These are phyloP conservation scores for Crithidia brevicula DNA, from an alignment of 208 protist genomes.

Conservation along the genomic window DNA sequence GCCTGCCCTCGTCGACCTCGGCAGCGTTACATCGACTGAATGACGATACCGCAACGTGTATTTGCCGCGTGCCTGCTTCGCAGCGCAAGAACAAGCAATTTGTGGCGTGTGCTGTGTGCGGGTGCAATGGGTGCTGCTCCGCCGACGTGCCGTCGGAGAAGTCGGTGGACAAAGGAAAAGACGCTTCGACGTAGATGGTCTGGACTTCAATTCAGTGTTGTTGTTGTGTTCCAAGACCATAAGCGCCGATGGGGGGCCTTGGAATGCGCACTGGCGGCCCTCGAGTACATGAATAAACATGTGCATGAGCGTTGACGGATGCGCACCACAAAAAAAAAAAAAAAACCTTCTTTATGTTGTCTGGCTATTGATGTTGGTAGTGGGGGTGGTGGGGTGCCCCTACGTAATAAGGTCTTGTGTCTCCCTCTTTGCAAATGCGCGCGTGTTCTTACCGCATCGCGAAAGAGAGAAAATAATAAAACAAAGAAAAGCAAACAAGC, in stretches of 20 bases:
- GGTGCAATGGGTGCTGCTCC: slow-evolving; percentile 78
- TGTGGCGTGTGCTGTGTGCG: slow-evolving; percentile 75
- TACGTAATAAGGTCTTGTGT: too few species aligned
- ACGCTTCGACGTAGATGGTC: neutral
- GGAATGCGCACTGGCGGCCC: too few species aligned
- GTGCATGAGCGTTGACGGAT: too few species aligned
- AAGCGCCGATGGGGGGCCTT: too few species aligned
- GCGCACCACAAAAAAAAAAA: neutral
- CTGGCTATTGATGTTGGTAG: too few species aligned
- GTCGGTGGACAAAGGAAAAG: neutral
- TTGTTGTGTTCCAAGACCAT: too few species aligned
- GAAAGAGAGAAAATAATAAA: too few species aligned
- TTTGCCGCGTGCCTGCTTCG: slow-evolving; percentile 78
- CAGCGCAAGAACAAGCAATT: slow-evolving; percentile 65
- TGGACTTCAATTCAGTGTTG: neutral
- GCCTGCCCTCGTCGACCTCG: slow-evolving; percentile 18
- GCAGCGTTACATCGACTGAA: neutral
- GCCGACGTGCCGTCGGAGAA: slow-evolving; percentile 33
- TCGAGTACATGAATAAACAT: too few species aligned
- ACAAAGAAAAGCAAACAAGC: too few species aligned
- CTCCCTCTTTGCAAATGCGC: too few species aligned
- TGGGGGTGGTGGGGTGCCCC: too few species aligned
- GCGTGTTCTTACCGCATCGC: too few species aligned
- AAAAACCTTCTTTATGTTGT: neutral
- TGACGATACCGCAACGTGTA: slow-evolving; percentile 45